Base-by-base conservation (phyloP, 257 asterid species). In the Primulina eburnea region DNA sequence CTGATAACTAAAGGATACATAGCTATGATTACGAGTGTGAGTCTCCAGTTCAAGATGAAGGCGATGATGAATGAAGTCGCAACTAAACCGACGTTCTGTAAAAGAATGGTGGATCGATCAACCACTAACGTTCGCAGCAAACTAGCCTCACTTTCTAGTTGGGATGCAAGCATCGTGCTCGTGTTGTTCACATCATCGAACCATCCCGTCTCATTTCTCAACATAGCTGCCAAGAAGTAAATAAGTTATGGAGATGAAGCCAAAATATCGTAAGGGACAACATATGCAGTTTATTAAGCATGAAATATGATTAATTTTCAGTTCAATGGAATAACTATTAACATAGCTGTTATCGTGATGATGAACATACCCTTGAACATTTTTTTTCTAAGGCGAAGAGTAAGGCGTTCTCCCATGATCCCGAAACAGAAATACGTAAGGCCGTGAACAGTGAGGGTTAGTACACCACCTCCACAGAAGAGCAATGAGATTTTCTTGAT, bases 11-110 rank as follows among this genome's bases (percentile, higher is more conserved):
- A 76, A 0, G 99, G 99, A 79, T 89, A 94, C 60, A 88, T 85
- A 55, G 99, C 97, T 52, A 94, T 80, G 82, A 94, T 96, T 4
- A 94, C 91, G 17, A 94, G 97, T 18, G 97, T 80, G 62, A 93
- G 97, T 68, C 99, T 84, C 99, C 99, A 93, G 88, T 93, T 93
- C 85, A 93, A 79, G 87, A 87, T 87, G 87, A 90, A 90, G 70
- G 97, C 90, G 20, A 93, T 87, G 68, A 93, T 62, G 75, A 93
- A 93, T 9, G 99, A 90, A 65, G 97, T 87, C 72, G 82, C 87
- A 30, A 88, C 73, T 71, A 93, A 71, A 21, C 99, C 99, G 1
- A 89, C 82, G 73, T 93, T 93, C 77, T 93, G 99, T 53, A 93
- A 62, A 7, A 94, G 93, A 73, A 91, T 91, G 43, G 96, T 85